Percentiles rank a stretch among this genome's conserved stretches.
phyloP scores from a whole-genome alignment of 805 yeast species.

The Pichia deserticola region DNA sequence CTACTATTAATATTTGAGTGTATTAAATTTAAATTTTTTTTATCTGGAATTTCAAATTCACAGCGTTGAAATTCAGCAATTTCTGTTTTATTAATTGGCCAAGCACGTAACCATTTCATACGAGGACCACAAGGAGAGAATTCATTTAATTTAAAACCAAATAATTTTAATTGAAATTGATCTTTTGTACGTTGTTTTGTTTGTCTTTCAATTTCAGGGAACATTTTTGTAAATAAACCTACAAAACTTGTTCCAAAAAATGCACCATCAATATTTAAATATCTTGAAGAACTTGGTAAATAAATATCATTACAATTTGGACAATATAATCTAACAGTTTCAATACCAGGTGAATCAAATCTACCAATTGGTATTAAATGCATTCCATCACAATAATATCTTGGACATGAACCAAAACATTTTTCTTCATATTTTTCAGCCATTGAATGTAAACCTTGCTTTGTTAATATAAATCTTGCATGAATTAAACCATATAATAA shows the following conservation, averaged over 20 bases:
- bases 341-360: conserved; percentile 83
- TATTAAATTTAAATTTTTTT: conserved; percentile 21
- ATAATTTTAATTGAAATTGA: conserved; percentile 65
- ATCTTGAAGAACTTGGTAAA: conserved; percentile 79
- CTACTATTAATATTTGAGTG: conserved; percentile 8
- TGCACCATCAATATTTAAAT: conserved; percentile 89
- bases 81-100: conserved; percentile 59
- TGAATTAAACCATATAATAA: conserved; percentile 89
- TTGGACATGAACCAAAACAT: conserved; percentile 87
- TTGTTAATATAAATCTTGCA: conserved; percentile 81
- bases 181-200: conserved; percentile 44
- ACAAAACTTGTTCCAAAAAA: conserved; percentile 96
- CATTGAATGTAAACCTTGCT: conserved; percentile 83
- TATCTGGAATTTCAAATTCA: conserved; percentile 50
- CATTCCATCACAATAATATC: conserved; percentile 84
- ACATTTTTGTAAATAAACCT: conserved; percentile 83
- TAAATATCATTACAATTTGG: conserved; percentile 92
- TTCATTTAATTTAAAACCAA: conserved; percentile 81
- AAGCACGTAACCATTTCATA: conserved; percentile 87
- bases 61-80: conserved; percentile 55
- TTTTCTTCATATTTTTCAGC: conserved; percentile 89
- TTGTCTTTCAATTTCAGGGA: conserved; percentile 81
- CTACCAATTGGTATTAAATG: conserved; percentile 88
- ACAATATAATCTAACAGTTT: conserved; percentile 87
- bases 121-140: conserved; percentile 78